Evolutionary conservation across 2,329 filamentous ascomycete genomes (phyloP).

Genomic region (Xylaria sp.): DNA sequence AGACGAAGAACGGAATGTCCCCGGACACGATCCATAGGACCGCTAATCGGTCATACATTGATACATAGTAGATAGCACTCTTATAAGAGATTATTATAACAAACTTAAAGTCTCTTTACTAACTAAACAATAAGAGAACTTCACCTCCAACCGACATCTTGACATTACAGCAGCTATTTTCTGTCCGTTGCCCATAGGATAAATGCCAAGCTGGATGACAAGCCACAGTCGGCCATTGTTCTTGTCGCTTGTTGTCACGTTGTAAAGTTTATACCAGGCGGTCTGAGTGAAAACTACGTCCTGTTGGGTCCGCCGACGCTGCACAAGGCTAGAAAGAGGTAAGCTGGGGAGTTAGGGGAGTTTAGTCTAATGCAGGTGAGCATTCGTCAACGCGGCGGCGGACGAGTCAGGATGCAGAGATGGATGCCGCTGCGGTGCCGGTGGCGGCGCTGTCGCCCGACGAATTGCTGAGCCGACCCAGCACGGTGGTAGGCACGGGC

Average conservation of each 20-base stretch:
- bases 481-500: conserved; percentile 32
- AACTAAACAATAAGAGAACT: background rate
- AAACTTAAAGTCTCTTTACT: background rate
- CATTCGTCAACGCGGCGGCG: conserved; percentile 14
- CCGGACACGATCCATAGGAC: background rate
- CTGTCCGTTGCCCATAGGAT: background rate
- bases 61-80: background rate
- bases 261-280: conserved; percentile 15
- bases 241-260: background rate
- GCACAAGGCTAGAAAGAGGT: conserved; percentile 32
- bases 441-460: conserved; percentile 13
- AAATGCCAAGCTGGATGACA: background rate
- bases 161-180: background rate
- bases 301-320: conserved; percentile 9
- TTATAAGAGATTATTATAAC: background rate
- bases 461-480: conserved; percentile 27
- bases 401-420: conserved; percentile 29
- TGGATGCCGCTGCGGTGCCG: conserved; percentile 18
- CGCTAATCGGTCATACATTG: background rate
- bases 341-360: background rate
- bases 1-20: background rate
- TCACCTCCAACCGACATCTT: background rate
- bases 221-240: background rate
- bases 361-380: conserved; percentile 36
- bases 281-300: conserved; percentile 21